phyloP scores from a whole-genome alignment of 495 filamentous ascomycete species.

The Chaetomidium leptoderma region DNA sequence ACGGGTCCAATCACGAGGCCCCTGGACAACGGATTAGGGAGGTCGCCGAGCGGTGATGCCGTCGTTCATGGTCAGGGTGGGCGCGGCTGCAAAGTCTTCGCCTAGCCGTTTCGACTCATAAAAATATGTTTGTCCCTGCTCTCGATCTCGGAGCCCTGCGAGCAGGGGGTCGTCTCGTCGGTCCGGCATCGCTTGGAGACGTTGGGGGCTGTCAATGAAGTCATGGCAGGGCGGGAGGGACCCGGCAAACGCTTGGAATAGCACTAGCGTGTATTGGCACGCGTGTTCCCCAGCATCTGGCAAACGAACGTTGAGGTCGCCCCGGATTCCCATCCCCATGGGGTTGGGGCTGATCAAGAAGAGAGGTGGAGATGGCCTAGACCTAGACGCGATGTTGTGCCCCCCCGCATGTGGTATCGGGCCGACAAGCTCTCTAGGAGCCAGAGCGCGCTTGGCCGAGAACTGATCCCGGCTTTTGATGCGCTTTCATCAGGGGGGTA shows the following conservation, averaged over 20 bases:
- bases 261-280: not conserved
- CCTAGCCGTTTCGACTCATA: no score
- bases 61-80: not conserved
- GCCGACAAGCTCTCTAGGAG: not conserved
- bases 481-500: no score
- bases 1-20: not conserved
- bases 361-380: not conserved
- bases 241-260: not conserved
- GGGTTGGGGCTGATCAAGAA: not conserved
- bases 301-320: not conserved
- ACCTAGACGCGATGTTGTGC: no score
- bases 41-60: not conserved
- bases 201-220: no score
- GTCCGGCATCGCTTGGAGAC: not conserved
- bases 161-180: not conserved
- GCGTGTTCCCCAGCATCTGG: not conserved
- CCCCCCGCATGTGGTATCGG: not conserved
- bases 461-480: no score
- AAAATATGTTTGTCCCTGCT: not conserved
- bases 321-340: slow-evolving; percentile 5
- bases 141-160: not conserved
- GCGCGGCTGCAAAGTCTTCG: not conserved
- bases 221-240: no score
- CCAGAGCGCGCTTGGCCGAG: no score
- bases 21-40: not conserved